Evolutionary conservation across 2,329 filamentous ascomycete genomes (phyloP).

Genomic region (Monosporascus sp.): DNA sequence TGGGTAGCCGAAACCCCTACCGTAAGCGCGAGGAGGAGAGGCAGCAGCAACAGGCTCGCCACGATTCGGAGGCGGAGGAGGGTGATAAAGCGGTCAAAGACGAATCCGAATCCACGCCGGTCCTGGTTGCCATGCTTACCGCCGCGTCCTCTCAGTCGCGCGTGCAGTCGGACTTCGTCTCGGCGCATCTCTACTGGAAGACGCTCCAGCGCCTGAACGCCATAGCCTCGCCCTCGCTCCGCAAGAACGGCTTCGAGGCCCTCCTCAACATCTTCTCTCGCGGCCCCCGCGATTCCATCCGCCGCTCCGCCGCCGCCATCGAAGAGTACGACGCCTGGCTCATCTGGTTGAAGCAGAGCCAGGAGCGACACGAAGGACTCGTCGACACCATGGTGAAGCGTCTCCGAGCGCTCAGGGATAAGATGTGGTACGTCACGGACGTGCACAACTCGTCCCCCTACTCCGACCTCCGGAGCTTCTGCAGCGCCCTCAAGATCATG

Average conservation of each 20-base stretch:
- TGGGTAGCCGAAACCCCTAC: conserved; percentile 56
- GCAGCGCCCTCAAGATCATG: conserved; percentile 88
- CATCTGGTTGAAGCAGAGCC: conserved; percentile 76
- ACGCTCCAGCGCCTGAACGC: conserved; percentile 69
- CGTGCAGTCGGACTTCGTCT: conserved; percentile 75
- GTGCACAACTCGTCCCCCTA: conserved; percentile 87
- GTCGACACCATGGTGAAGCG: conserved; percentile 72
- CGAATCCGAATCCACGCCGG: conserved; percentile 40
- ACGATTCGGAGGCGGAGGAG: conserved; percentile 24
- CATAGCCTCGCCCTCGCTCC: conserved; percentile 55
- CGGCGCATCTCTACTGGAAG: conserved; percentile 80
- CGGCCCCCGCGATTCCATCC: conserved; percentile 64
- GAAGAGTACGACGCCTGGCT: conserved; percentile 79
- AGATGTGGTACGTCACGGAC: conserved; percentile 98
- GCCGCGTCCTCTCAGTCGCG: conserved; percentile 73
- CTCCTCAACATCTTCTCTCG: conserved; percentile 70
- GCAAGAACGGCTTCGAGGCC: conserved; percentile 64
- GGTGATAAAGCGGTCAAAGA: conserved; percentile 22
- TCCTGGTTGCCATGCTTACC: conserved; percentile 68
- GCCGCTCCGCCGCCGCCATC: conserved; percentile 65
- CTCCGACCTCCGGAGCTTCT: conserved; percentile 80
- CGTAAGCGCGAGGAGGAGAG: conserved; percentile 31
- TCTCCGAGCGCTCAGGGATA: conserved; percentile 75
- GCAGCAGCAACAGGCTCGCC: conserved; percentile 17
- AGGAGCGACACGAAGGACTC: conserved; percentile 69